Evolutionary conservation across 2,329 filamentous ascomycete species (phyloP).

Genomic region (Intubia oerlemansii): DNA sequence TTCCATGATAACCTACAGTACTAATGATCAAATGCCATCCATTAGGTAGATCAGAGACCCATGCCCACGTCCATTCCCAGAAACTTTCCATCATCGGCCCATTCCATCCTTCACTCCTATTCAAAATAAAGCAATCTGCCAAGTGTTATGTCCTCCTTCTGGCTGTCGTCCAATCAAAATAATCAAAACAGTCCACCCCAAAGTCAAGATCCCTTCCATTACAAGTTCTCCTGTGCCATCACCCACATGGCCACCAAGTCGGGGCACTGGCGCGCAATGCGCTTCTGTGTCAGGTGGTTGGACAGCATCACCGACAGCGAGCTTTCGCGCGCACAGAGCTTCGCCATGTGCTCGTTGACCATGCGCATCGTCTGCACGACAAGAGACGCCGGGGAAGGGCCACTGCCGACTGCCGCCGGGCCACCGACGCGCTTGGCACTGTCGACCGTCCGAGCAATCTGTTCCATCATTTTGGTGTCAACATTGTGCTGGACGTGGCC

Average conservation of each 20-base stretch:
- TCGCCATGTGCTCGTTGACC: constrained; percentile 6
- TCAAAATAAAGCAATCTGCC: too few relatives aligned
- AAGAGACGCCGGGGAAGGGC: too few relatives aligned
- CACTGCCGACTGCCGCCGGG: background rate
- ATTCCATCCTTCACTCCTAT: background rate
- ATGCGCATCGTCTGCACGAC: constrained; percentile 1
- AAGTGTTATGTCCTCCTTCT: background rate
- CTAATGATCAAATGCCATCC: too few relatives aligned
- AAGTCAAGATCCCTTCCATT: too few relatives aligned
- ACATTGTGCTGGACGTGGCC: constrained; percentile 5
- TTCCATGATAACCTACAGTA: too few relatives aligned
- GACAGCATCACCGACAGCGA: constrained; percentile 7
- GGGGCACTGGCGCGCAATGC: constrained; percentile 8
- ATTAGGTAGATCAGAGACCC: too few relatives aligned
- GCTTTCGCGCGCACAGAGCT: constrained; percentile 2
- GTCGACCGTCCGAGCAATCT: constrained; percentile 1
- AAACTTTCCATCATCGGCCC: too few relatives aligned
- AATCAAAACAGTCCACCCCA: too few relatives aligned
- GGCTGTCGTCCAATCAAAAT: too few relatives aligned
- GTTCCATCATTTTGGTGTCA: constrained; percentile 3
- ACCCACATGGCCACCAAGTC: constrained; percentile 9
- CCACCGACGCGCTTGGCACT: background rate
- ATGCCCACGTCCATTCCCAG: too few relatives aligned
- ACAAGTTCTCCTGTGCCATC: constrained; percentile 7
- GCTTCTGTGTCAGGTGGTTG: constrained; percentile 8